phyloP scores from a whole-genome alignment of 2,329 filamentous ascomycete species.

The Penicillium janthinellum region DNA sequence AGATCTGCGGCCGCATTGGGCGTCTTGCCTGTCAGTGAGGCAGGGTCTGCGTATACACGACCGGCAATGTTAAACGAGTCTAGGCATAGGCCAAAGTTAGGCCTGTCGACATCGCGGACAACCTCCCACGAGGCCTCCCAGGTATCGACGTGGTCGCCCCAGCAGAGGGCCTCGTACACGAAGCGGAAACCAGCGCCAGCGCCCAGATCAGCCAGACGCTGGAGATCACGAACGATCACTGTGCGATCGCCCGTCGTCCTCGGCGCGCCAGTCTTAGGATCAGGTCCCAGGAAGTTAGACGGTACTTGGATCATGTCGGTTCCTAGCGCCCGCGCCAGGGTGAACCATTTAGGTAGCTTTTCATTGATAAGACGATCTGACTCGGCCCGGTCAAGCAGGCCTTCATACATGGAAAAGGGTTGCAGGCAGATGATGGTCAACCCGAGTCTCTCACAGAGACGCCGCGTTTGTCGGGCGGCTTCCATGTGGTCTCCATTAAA shows the following conservation, averaged over 20 bases:
- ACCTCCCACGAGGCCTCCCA: slow-evolving; percentile 76
- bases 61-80: slow-evolving; percentile 79
- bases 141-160: slow-evolving; percentile 67
- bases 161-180: slow-evolving; percentile 72
- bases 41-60: slow-evolving; percentile 70
- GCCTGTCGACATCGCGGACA: slow-evolving; percentile 64
- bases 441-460: slow-evolving; percentile 44
- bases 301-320: slow-evolving; percentile 77
- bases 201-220: slow-evolving; percentile 68
- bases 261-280: slow-evolving; percentile 40
- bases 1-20: slow-evolving; percentile 57
- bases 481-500: slow-evolving; percentile 28
- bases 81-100: slow-evolving; percentile 76
- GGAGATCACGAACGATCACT: slow-evolving; percentile 27
- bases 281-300: slow-evolving; percentile 62
- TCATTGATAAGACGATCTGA: slow-evolving; percentile 63
- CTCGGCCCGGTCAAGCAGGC: slow-evolving; percentile 63
- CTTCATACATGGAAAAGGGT: slow-evolving; percentile 78
- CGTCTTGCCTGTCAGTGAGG: slow-evolving; percentile 54
- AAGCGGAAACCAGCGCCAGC: slow-evolving; percentile 45
- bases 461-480: slow-evolving; percentile 48
- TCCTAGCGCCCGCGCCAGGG: slow-evolving; percentile 62
- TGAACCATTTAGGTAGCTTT: slow-evolving; percentile 67
- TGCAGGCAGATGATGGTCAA: slow-evolving; percentile 60
- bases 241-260: slow-evolving; percentile 39